These are phyloP conservation scores for Discostella stelligera DNA, from an alignment of 352 stramenopile species.

Conservation along the genomic window DNA sequence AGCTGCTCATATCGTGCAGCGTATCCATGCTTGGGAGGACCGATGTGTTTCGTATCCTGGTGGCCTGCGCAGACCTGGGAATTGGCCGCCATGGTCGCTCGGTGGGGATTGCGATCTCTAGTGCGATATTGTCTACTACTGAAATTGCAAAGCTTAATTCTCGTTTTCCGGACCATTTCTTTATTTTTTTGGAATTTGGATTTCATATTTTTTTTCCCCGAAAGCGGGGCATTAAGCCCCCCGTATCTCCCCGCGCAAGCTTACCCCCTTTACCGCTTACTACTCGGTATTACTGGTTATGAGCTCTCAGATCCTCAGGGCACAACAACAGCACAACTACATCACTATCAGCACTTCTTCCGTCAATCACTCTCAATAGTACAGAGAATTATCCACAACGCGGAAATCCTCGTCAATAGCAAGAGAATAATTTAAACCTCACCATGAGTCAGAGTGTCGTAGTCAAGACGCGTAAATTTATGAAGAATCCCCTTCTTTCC, in stretches of 20 bases:
- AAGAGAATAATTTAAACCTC: background rate
- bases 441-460: conserved; percentile 84
- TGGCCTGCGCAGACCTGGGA: background rate
- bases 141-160: too few species aligned
- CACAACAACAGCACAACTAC: background rate
- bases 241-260: background rate
- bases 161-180: background rate
- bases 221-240: conserved; percentile 1
- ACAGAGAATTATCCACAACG: too few species aligned
- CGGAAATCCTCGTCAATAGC: background rate
- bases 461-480: conserved; percentile 98
- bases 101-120: too few species aligned
- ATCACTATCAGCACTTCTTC: too few species aligned
- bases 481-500: conserved; percentile 95
- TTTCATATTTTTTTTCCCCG: background rate
- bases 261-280: conserved; percentile 8
- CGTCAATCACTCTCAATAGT: too few species aligned
- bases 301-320: too few species aligned
- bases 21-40: conserved; percentile 32
- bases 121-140: too few species aligned
- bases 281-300: background rate
- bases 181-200: background rate
- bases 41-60: conserved; percentile 7
- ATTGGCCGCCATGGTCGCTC: conserved; percentile 20
- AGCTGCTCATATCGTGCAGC: conserved; percentile 39